Base-by-base conservation (phyloP, 108 stramenopile genomes). In the Conticribra guillardii region DNA sequence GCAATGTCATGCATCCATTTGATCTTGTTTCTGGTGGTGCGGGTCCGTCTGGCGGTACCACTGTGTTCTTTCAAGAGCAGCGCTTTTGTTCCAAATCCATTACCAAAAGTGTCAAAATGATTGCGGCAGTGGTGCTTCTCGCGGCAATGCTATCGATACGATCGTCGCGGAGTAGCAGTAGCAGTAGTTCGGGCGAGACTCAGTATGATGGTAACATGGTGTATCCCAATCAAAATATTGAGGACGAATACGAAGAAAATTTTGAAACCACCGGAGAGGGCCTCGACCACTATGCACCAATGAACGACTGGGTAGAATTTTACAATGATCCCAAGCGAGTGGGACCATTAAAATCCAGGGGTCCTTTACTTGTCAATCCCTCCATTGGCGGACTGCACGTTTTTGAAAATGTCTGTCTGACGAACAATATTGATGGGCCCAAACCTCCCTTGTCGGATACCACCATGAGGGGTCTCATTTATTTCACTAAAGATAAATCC, bases 391-490 rank as follows among this genome's bases (percentile, higher is more conserved):
- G 60, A n/a, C 18, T 71, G 60, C 50, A 71, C 48, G 34, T 30
- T 0, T 71, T 60, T 61, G 60, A 60, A 31, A 61, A 71, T 61
- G 70, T 71, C 3, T 71, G 70, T 71, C 50, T 71, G 2, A 71
- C 70, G 32, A 71, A 71, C 16, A 71, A 71, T 55, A 50, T 71
- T 37, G 70, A 71, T 71, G 37, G 18, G 17, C 58, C 69, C 14
- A 59, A 60, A 27, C 17, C 54, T 24, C 69, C 69, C n/a, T 27
- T 26, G 0, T 2, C 19, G 19, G 64, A 65, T 54, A 65, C 64
- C 3, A 37, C 46, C 21, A 53, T 65, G 52, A 65, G 64, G 22
- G 64, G 64, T 7, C 29, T 65, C 30, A 52, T 65, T 53, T 48
- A 48, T 16, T 65, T 65, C 27, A 65, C 64, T 1, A 33, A 65